Evolutionary conservation across 768 basidiomycete genomes (phyloP), one percentile per base, ranked within the genome.

Genomic region (Hericium rajendrae): DNA sequence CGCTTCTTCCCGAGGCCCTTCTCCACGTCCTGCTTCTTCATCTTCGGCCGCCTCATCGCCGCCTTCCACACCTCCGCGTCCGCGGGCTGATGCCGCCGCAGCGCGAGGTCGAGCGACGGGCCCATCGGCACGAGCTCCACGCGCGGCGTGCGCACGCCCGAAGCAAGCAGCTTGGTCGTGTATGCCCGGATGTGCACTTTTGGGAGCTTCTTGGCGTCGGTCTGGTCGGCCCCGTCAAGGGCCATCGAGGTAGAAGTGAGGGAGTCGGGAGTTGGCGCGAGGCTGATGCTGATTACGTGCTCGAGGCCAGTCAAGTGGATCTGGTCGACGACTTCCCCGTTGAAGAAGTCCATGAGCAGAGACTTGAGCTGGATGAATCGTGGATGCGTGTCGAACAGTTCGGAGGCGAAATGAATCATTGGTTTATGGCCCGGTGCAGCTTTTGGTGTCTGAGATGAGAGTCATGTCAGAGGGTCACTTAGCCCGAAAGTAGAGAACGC

Each of bases 361-460:
- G 91, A 94, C 74, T 97, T 98, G 63, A 97, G 78, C 67, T 94
- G 94, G 6, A 85, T 75, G 70, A 89, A 94, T 11, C 92, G 86
- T 1, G 95, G 93, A 69, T 98, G 93, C 1, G 91, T 85, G 64
- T 95, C 93, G 70, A 98, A 99, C 10, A 97, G 78, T 60, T 92
- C 91, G 0, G 93, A 94, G 13, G 93, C 91, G 67, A 99, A 99
- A 68, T 95, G 92, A 78, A 99, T 85, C 62, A 97, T 72, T 49
- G 97, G 95, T 64, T 90, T 86, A 64, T 92, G 84, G 10, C 94
- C 95, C 22, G 88, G 83, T 4, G 92, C 87, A 13, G 88, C 85
- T 81, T 95, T 97, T 22, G 84, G 77, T 43, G 88, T 87, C 97
- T 94, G 66, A 15, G 13, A 32, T 20, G 22, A 38, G 9, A 46